Evolutionary conservation across 257 asterid genomes (phyloP).

Genomic region (Przewalskia tangutica): DNA sequence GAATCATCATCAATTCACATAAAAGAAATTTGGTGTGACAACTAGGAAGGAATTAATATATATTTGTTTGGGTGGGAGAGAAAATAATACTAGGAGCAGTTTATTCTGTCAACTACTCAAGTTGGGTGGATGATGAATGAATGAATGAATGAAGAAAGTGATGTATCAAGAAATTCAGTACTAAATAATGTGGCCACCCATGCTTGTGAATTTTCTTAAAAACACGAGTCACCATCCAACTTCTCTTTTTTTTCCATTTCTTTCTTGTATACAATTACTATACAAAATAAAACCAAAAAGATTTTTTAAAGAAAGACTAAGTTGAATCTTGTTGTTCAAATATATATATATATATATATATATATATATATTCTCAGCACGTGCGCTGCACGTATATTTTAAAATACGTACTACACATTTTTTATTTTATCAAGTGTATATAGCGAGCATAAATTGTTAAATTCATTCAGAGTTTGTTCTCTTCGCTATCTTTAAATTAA

Average conservation of each 20-base stretch:
- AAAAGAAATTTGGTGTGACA: not conserved
- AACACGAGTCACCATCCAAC: not conserved
- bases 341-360: too few relatives aligned
- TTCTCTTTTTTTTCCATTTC: not conserved
- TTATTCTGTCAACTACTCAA: not conserved
- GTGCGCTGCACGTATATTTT: too few relatives aligned
- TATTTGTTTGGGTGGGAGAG: not conserved
- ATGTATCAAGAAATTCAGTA: conserved; percentile 5
- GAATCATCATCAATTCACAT: not conserved
- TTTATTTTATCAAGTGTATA: too few relatives aligned
- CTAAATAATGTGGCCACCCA: not conserved
- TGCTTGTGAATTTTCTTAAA: not conserved
- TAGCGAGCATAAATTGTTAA: too few relatives aligned
- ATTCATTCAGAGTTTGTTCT: too few relatives aligned
- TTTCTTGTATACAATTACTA: not conserved
- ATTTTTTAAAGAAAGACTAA: too few relatives aligned
- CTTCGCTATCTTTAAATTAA: too few relatives aligned
- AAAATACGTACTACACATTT: too few relatives aligned
- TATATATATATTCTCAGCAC: too few relatives aligned
- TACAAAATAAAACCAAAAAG: not conserved
- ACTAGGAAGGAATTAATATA: not conserved
- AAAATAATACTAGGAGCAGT: not conserved
- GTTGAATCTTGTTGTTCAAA: too few relatives aligned
- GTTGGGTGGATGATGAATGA: conserved; percentile 7
- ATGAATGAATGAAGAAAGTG: conserved; percentile 14